These are phyloP conservation scores for Gigaspora rosea DNA, from an alignment of 192 early-diverging fungal species.

Conservation along the genomic window DNA sequence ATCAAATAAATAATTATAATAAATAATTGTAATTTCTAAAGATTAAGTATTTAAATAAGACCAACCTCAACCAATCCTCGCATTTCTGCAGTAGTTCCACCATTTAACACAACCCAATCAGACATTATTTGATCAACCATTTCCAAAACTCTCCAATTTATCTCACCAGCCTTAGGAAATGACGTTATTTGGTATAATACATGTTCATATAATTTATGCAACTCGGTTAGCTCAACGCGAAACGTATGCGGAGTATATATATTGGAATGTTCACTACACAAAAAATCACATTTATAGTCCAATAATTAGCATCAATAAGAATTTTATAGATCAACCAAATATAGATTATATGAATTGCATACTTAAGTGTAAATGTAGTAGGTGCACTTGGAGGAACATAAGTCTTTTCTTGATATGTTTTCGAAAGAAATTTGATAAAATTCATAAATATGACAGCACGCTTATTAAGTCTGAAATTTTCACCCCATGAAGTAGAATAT, in stretches of 20 bases:
- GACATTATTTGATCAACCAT: constrained; percentile 64
- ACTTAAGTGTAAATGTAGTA: no score
- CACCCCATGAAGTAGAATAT: constrained; percentile 44
- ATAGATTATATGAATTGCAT: neutral
- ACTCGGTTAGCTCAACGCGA: constrained; percentile 46
- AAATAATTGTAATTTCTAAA: neutral
- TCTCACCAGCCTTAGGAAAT: constrained; percentile 66
- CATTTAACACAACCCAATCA: constrained; percentile 60
- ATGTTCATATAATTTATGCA: constrained; percentile 64
- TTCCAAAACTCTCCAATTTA: constrained; percentile 57
- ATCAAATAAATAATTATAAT: neutral
- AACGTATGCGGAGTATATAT: constrained; percentile 41
- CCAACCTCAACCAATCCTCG: constrained; percentile 56
- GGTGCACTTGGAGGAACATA: constrained; percentile 36
- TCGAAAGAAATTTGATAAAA: constrained; percentile 50
- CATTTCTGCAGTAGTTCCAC: constrained; percentile 53
- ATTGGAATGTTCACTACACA: constrained; percentile 32
- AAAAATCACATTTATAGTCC: neutral
- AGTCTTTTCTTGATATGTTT: constrained; percentile 37
- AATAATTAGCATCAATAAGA: neutral
- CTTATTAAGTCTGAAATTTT: constrained; percentile 49
- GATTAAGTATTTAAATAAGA: neutral
- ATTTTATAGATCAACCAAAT: neutral
- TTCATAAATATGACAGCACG: constrained; percentile 54
- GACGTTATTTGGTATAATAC: constrained; percentile 53